Conservation (phyloP, 768 basidiomycete species). For the Mrakia blollopis region DNA sequence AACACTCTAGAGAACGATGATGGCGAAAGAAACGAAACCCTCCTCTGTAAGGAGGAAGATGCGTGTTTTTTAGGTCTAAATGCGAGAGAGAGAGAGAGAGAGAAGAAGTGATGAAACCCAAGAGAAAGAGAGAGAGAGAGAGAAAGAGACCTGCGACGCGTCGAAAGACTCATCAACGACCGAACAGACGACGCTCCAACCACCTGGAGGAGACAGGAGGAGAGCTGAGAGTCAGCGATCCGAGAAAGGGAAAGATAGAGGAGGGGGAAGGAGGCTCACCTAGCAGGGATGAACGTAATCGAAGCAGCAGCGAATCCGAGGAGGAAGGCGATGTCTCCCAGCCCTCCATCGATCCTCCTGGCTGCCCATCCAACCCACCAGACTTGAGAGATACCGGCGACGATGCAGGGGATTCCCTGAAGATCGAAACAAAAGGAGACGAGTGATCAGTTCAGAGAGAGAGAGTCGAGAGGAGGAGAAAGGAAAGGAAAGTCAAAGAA, state of each 20-base stretch:
- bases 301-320: slow-evolving; percentile 22
- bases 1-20: too few relatives aligned
- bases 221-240: background rate
- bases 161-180: too few relatives aligned
- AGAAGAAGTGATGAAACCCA: background rate
- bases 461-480: too few relatives aligned
- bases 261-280: background rate
- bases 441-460: too few relatives aligned
- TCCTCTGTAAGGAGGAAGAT: too few relatives aligned
- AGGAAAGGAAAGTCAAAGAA: too few relatives aligned
- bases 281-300: slow-evolving; percentile 6
- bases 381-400: slow-evolving; percentile 27
- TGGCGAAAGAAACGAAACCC: too few relatives aligned
- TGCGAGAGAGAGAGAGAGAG: background rate
- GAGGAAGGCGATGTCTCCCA: slow-evolving; percentile 31
- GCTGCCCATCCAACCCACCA: slow-evolving; percentile 33
- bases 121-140: background rate
- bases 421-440: background rate
- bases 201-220: background rate
- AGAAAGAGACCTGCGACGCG: background rate
- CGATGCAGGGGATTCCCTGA: slow-evolving; percentile 14
- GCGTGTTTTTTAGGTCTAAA: too few relatives aligned
- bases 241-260: background rate
- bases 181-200: too few relatives aligned
- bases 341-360: slow-evolving; percentile 24